Conservation (phyloP, 768 basidiomycete species). For the Lentinula boryana region DNA sequence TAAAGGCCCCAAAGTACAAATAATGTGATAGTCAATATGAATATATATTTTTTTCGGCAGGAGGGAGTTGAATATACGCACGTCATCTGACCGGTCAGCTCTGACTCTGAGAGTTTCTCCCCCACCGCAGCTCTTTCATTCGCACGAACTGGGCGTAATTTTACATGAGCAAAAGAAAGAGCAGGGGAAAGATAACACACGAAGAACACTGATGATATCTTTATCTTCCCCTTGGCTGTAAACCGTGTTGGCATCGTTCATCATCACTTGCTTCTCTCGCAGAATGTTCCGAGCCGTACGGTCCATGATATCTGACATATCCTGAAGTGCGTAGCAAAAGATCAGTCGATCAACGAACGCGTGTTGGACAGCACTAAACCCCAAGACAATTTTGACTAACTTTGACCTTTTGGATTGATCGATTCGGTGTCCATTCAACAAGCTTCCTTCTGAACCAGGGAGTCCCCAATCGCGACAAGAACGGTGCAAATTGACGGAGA, state of each 20-base stretch:
- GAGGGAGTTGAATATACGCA: constrained; percentile 14
- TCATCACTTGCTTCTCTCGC: constrained; percentile 26
- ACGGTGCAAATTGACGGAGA: constrained; percentile 39
- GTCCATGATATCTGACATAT: constrained; percentile 45
- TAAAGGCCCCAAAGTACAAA: background rate
- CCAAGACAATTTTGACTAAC: background rate
- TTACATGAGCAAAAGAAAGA: background rate
- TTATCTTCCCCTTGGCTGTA: constrained; percentile 18
- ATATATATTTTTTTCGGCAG: background rate
- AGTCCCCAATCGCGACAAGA: constrained; percentile 34
- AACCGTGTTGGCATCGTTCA: constrained; percentile 11
- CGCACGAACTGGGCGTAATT: constrained; percentile 22
- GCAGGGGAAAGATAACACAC: constrained; percentile 18
- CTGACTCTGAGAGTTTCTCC: constrained; percentile 35
- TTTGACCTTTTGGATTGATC: constrained; percentile 34
- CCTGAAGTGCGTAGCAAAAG: background rate
- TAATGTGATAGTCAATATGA: background rate
- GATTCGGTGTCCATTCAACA: constrained; percentile 33
- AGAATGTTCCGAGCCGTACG: constrained; percentile 34
- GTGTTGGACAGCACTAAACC: background rate
- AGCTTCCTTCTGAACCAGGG: constrained; percentile 36
- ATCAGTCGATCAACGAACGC: no score
- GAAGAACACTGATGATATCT: constrained; percentile 45
- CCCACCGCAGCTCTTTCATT: constrained; percentile 28
- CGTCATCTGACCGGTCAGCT: constrained; percentile 47